Percentiles rank a stretch among this genome's conserved stretches.
These are phyloP conservation scores for Ophiostoma quercus DNA, from an alignment of 2,329 filamentous ascomycete genomes.

Conservation along the genomic window DNA sequence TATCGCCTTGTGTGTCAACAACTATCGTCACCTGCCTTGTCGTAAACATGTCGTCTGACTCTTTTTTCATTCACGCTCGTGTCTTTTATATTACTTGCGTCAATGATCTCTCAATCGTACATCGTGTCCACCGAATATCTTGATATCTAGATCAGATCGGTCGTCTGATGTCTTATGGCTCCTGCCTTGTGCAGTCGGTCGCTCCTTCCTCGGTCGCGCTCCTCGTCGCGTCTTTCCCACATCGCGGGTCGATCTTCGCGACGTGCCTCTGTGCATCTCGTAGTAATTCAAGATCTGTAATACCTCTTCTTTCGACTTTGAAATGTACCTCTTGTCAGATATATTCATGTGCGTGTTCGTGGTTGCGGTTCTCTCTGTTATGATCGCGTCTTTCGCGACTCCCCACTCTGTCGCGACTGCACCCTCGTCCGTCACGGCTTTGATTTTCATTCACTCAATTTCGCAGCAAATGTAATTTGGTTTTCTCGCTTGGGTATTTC, in stretches of 20 bases:
- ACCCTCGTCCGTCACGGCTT: not conserved
- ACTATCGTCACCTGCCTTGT: not conserved
- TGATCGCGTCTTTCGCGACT: slow-evolving; percentile 14
- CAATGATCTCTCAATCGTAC: not conserved
- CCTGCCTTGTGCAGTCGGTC: not conserved
- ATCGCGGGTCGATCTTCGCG: not conserved
- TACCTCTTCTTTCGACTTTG: not conserved
- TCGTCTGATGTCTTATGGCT: not conserved
- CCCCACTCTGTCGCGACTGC: not conserved
- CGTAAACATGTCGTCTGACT: slow-evolving; percentile 2
- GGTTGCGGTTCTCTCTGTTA: not conserved
- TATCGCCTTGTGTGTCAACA: not conserved
- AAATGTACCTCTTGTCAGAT: not conserved
- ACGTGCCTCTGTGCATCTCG: not conserved
- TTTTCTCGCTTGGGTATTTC: not conserved
- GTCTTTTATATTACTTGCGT: not conserved
- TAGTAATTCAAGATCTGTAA: not conserved
- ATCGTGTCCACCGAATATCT: no score
- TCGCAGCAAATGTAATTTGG: not conserved
- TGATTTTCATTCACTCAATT: not conserved
- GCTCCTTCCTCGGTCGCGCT: not conserved
- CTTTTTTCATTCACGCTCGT: not conserved
- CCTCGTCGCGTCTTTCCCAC: not conserved
- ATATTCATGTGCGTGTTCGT: not conserved
- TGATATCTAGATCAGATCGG: no score